phyloP scores from a whole-genome alignment of 495 filamentous ascomycete species.

The Podospora didyma region DNA sequence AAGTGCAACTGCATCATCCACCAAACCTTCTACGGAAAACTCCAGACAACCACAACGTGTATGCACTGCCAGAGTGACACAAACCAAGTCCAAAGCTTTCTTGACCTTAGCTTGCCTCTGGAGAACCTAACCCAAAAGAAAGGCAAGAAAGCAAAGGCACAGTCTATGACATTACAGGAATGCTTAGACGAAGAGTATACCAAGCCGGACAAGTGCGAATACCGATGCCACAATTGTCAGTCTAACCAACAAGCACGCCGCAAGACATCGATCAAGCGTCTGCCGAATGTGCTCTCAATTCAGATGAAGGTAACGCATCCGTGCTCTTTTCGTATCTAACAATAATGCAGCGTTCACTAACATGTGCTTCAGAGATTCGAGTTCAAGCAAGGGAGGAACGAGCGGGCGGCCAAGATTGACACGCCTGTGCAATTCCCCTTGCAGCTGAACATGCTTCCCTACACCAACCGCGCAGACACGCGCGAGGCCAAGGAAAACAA shows the following conservation, averaged over 20 bases:
- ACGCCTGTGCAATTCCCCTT: slow-evolving; percentile 78
- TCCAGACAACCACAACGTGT: slow-evolving; percentile 83
- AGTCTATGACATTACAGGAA: slow-evolving; percentile 59
- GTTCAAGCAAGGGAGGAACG: slow-evolving; percentile 55
- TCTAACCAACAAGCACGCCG: slow-evolving; percentile 70
- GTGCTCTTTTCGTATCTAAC: not conserved
- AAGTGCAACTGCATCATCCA: slow-evolving; percentile 84
- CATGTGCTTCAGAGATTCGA: slow-evolving; percentile 64
- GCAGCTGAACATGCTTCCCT: slow-evolving; percentile 83
- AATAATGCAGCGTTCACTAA: too few relatives aligned
- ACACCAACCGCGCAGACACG: slow-evolving; percentile 59
- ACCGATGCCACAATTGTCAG: slow-evolving; percentile 73
- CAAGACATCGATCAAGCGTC: slow-evolving; percentile 70
- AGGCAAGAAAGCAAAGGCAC: slow-evolving; percentile 40
- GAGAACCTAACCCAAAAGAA: slow-evolving; percentile 54
- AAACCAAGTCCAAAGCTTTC: slow-evolving; percentile 75
- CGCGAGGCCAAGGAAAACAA: slow-evolving; percentile 39
- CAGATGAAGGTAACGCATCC: slow-evolving; percentile 71
- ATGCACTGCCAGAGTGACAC: slow-evolving; percentile 74
- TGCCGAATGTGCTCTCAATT: slow-evolving; percentile 85
- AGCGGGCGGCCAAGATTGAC: slow-evolving; percentile 71
- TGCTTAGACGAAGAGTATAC: slow-evolving; percentile 81
- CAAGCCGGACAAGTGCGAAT: slow-evolving; percentile 70
- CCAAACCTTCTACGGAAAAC: slow-evolving; percentile 81
- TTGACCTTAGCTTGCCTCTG: slow-evolving; percentile 80